These are phyloP conservation scores for Prunus mira DNA, from an alignment of 306 rosid genomes.

Conservation along the genomic window DNA sequence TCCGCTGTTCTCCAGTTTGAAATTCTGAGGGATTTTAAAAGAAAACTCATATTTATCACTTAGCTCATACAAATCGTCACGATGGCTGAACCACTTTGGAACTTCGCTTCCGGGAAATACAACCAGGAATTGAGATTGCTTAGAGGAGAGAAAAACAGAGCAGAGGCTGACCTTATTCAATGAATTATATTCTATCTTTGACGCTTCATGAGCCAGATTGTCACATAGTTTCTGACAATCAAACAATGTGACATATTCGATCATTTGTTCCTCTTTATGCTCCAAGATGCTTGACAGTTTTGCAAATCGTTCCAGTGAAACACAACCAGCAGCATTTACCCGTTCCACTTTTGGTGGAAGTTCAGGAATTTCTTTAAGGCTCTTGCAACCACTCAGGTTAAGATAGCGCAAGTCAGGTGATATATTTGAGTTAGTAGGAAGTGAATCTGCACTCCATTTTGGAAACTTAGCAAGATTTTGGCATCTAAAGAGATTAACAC, in stretches of 20 bases:
- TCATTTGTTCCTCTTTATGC: not conserved
- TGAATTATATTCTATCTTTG: too few species aligned
- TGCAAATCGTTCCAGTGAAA: not conserved
- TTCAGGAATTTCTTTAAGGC: not conserved
- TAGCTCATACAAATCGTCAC: not conserved
- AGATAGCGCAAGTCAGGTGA: not conserved
- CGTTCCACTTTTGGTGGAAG: not conserved
- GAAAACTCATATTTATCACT: not conserved
- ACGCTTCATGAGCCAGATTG: not conserved
- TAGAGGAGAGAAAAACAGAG: not conserved
- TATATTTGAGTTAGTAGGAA: not conserved
- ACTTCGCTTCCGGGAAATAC: not conserved
- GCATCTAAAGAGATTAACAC: not conserved
- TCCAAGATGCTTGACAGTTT: not conserved
- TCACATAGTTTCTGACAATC: not conserved
- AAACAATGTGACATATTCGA: not conserved
- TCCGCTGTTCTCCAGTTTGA: not conserved
- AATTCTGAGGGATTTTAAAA: not conserved
- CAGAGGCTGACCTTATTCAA: not conserved
- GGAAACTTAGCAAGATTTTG: not conserved
- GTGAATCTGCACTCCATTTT: not conserved
- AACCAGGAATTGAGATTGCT: not conserved
- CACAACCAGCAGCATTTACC: not conserved
- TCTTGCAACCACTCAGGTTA: not conserved
- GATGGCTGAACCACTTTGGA: not conserved